Evolutionary conservation across 1,284 basidiomycete genomes (phyloP).

Genomic region (Athelia psychrophila): DNA sequence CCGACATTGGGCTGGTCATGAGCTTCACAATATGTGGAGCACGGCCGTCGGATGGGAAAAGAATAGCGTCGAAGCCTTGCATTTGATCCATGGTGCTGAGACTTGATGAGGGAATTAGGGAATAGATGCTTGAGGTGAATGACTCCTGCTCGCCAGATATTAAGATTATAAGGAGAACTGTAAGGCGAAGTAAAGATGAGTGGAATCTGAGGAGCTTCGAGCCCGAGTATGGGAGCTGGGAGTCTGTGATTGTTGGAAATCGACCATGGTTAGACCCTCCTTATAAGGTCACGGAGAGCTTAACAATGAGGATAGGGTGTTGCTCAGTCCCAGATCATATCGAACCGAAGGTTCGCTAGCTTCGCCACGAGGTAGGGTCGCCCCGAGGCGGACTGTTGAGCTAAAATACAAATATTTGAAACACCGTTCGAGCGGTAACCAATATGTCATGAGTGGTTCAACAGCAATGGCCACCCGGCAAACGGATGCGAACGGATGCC

Average conservation of each 20-base stretch:
- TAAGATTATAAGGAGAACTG: not conserved
- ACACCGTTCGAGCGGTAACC: not conserved
- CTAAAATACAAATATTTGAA: not conserved
- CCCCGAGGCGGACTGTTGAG: not conserved
- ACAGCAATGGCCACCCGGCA: too few species aligned
- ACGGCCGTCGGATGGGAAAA: conserved; percentile 66
- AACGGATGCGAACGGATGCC: too few species aligned
- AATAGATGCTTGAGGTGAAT: conserved; percentile 8
- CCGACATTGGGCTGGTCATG: conserved; percentile 61
- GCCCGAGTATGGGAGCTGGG: not conserved
- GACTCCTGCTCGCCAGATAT: conserved; percentile 3
- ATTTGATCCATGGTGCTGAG: conserved; percentile 52
- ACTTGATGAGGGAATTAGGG: conserved; percentile 5
- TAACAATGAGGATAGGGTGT: conserved; percentile 29
- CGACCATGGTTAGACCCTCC: not conserved
- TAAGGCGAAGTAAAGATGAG: not conserved
- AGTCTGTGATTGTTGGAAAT: not conserved
- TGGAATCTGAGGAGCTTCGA: conserved; percentile 2
- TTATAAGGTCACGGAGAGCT: not conserved
- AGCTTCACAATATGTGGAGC: conserved; percentile 66
- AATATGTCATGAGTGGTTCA: not conserved
- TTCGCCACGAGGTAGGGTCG: conserved; percentile 21
- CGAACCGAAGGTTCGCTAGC: conserved; percentile 7
- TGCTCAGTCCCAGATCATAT: conserved; percentile 10
- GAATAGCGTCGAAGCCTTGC: conserved; percentile 56